phyloP scores from a whole-genome alignment of 345 rosid genomes.

The Gossypium mustelinum region DNA sequence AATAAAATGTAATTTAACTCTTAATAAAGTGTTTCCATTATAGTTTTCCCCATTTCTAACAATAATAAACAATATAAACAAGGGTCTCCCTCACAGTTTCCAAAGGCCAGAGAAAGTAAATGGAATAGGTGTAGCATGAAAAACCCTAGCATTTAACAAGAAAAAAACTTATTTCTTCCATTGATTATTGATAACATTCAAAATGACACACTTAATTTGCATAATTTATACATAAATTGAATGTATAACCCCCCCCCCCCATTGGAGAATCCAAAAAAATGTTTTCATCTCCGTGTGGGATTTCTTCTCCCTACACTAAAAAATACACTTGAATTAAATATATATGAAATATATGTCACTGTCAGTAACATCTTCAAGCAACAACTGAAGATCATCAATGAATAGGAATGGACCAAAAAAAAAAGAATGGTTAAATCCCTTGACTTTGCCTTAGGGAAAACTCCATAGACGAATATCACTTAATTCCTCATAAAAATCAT shows the following conservation, averaged over 20 bases:
- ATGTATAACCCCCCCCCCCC: constrained; percentile 19
- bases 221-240: constrained; percentile 23
- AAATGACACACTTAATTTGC: constrained; percentile 17
- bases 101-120: not conserved
- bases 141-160: not conserved
- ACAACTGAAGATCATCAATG: constrained; percentile 16
- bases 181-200: constrained; percentile 6
- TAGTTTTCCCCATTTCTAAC: not conserved
- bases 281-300: constrained; percentile 34
- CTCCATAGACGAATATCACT: constrained; percentile 79
- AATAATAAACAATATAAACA: not conserved
- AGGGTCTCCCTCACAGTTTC: not conserved
- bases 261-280: constrained; percentile 37
- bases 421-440: not conserved
- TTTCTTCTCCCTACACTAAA: constrained; percentile 16
- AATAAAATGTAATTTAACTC: no score
- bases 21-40: fast-evolving
- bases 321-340: not conserved
- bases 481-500: constrained; percentile 55
- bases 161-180: not conserved
- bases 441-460: constrained; percentile 37
- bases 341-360: constrained; percentile 15
- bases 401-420: constrained; percentile 20
- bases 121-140: not conserved
- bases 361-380: constrained; percentile 37